phyloP scores from a whole-genome alignment of 164 flowering plant genomes.

The Warburgia ugandensis region DNA sequence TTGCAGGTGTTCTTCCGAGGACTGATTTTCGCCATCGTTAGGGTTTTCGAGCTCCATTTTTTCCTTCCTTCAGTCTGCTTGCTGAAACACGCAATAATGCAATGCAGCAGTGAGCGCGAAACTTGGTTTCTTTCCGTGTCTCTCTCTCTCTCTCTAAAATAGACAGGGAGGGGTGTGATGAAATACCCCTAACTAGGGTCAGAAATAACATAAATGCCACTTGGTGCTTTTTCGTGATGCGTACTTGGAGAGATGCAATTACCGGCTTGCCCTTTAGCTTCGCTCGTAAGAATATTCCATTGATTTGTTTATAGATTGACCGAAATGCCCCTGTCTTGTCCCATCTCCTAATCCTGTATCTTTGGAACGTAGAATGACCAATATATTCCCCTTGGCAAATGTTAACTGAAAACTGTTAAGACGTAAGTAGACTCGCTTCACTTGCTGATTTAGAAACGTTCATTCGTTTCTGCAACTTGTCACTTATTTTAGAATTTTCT shows the following conservation, averaged over 20 bases:
- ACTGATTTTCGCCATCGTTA: conserved; percentile 10
- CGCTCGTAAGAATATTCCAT: background rate
- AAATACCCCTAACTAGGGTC: background rate
- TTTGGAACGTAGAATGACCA: no score
- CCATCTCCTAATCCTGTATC: background rate
- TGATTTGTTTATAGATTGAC: background rate
- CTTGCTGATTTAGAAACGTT: no score
- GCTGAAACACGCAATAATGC: conserved; percentile 9
- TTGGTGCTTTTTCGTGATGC: no score
- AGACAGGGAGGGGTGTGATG: background rate
- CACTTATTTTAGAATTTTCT: no score
- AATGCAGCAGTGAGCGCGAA: no score
- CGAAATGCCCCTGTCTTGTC: background rate
- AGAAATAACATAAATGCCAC: conserved; percentile 2
- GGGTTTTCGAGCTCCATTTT: conserved; percentile 16
- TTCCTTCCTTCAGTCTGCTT: background rate
- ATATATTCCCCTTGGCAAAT: no score
- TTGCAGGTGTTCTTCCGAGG: conserved; percentile 5
- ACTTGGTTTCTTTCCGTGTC: no score
- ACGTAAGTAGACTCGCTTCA: no score
- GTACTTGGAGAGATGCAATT: background rate
- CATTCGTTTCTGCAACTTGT: no score
- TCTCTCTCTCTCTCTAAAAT: no score
- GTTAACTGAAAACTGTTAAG: no score
- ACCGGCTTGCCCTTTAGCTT: background rate